phyloP scores from a whole-genome alignment of 805 yeast species.

The Myxozyma melibiosi region DNA sequence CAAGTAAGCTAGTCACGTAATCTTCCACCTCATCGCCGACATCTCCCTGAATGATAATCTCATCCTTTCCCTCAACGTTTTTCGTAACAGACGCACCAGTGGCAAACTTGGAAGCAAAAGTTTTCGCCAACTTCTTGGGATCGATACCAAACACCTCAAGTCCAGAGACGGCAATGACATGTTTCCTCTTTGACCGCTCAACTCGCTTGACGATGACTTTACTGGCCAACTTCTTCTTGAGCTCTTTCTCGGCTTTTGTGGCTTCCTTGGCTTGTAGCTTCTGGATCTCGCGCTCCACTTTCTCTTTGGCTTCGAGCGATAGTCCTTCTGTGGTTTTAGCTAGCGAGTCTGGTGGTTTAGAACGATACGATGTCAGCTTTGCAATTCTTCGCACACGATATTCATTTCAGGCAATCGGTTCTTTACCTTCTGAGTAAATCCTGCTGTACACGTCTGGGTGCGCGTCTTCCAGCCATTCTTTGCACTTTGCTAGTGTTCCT shows the following conservation, averaged over 20 bases:
- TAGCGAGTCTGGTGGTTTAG: constrained; percentile 49
- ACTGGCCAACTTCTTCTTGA: constrained; percentile 74
- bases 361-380: neutral
- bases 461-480: constrained; percentile 70
- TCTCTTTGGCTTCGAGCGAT: constrained; percentile 78
- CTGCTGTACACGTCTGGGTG: constrained; percentile 59
- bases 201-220: constrained; percentile 83
- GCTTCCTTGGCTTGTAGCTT: constrained; percentile 69
- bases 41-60: constrained; percentile 90
- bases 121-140: constrained; percentile 86
- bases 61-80: constrained; percentile 89
- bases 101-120: constrained; percentile 91
- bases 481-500: constrained; percentile 75
- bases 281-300: constrained; percentile 76
- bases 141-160: constrained; percentile 87
- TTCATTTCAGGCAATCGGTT: neutral
- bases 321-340: constrained; percentile 50
- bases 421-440: constrained; percentile 56
- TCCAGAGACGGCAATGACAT: constrained; percentile 82
- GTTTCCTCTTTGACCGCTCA: constrained; percentile 87
- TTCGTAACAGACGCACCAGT: constrained; percentile 93
- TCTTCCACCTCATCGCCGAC: constrained; percentile 88
- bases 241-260: constrained; percentile 79
- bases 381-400: neutral
- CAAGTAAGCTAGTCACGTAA: constrained; percentile 66